These are phyloP conservation scores for Saccharum hybrid DNA, from an alignment of 202 grass and related monocot species.

Conservation along the genomic window DNA sequence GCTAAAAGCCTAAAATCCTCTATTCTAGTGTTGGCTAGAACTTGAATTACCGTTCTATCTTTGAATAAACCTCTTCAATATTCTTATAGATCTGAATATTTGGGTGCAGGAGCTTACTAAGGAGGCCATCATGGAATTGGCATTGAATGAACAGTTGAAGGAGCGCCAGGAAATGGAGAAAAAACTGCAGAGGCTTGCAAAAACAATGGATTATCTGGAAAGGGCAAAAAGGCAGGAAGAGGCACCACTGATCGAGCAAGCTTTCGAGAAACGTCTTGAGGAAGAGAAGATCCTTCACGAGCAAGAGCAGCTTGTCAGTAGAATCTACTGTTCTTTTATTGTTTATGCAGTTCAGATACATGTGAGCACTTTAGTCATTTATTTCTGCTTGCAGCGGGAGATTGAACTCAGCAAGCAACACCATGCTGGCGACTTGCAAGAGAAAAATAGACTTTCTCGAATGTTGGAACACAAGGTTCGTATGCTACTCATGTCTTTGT, in stretches of 20 bases:
- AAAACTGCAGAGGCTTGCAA: slow-evolving; percentile 72
- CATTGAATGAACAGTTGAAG: slow-evolving; percentile 63
- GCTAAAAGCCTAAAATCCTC: background rate
- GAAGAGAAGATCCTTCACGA: slow-evolving; percentile 82
- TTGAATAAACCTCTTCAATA: background rate
- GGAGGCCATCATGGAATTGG: slow-evolving; percentile 65
- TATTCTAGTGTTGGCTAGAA: background rate
- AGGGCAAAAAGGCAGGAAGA: slow-evolving; percentile 90
- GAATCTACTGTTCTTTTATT: slow-evolving; percentile 10
- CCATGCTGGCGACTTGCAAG: slow-evolving; percentile 84
- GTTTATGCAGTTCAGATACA: slow-evolving; percentile 10
- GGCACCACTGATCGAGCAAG: slow-evolving; percentile 75
- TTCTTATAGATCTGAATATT: slow-evolving; percentile 1
- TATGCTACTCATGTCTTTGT: slow-evolving; percentile 3
- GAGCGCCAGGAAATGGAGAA: slow-evolving; percentile 79
- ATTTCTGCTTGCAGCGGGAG: slow-evolving; percentile 66
- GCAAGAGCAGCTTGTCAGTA: slow-evolving; percentile 82
- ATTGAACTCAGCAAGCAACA: slow-evolving; percentile 87
- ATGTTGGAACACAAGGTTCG: slow-evolving; percentile 80
- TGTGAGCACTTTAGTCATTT: background rate
- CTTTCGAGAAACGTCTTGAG: slow-evolving; percentile 70
- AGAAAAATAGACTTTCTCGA: slow-evolving; percentile 88
- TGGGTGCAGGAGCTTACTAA: slow-evolving; percentile 73
- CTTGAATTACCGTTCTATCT: background rate
- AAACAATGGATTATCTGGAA: slow-evolving; percentile 93